phyloP scores from a whole-genome alignment of 495 filamentous ascomycete genomes.

The Penicillium fimorum region DNA sequence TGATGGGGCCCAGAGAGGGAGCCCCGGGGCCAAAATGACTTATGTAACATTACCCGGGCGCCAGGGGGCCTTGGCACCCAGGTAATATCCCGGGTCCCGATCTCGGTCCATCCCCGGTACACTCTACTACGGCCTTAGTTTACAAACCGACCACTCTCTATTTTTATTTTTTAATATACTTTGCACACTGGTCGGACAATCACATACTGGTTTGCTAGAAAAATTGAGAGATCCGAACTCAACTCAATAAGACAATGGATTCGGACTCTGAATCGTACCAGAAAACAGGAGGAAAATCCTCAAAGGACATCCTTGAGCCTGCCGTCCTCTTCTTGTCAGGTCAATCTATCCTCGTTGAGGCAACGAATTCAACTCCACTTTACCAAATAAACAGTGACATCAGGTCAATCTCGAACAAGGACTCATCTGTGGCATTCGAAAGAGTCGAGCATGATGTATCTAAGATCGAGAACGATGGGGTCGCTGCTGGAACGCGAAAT shows the following conservation, averaged over 20 bases:
- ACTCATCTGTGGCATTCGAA: conserved; percentile 4
- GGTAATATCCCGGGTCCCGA: no score
- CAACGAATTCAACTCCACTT: neutral
- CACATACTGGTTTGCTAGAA: neutral
- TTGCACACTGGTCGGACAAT: neutral
- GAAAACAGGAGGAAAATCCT: neutral
- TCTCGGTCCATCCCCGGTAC: neutral
- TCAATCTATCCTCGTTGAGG: neutral
- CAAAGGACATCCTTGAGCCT: neutral
- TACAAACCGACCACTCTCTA: neutral
- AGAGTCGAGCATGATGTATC: neutral
- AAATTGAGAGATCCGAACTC: neutral
- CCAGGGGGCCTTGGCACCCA: neutral
- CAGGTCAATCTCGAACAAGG: conserved; percentile 3
- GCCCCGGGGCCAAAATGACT: neutral
- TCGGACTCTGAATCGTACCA: conserved; percentile 4
- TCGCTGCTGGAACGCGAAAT: neutral
- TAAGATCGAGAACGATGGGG: neutral
- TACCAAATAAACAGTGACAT: conserved; percentile 5
- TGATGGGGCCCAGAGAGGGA: neutral
- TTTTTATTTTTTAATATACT: neutral
- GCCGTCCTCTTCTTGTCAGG: neutral
- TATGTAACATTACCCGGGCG: neutral
- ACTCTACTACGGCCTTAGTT: neutral
- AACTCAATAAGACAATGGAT: neutral